Percentiles rank a stretch among this genome's conserved stretches.
phyloP scores from a whole-genome alignment of 1,284 basidiomycete genomes.

The Moesziomyces sp. region DNA sequence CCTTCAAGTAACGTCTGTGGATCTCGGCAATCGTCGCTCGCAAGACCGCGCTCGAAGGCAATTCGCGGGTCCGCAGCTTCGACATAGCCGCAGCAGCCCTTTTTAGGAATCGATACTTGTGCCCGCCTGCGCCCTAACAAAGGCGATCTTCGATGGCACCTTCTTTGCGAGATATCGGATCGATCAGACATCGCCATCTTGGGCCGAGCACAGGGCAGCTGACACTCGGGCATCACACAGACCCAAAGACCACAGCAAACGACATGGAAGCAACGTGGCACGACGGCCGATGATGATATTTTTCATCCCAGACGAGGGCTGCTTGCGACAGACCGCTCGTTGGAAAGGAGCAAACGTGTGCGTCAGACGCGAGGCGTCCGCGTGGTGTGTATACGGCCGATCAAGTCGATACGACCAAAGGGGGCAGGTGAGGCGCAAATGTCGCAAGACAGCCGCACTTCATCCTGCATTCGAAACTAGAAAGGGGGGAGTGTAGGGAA shows the following conservation, averaged over 20 bases:
- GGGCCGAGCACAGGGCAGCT: too few relatives aligned
- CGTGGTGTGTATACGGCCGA: conserved; percentile 3
- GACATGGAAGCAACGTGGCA: conserved; percentile 21
- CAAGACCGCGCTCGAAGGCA: conserved; percentile 1
- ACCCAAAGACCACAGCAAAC: background rate
- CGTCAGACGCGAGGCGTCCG: conserved; percentile 1
- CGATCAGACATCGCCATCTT: too few relatives aligned
- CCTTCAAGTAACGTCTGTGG: too few relatives aligned
- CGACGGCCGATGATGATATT: conserved; percentile 35
- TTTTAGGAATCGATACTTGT: background rate
- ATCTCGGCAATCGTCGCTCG: background rate
- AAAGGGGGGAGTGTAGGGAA: conserved; percentile 47
- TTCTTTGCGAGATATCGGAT: too few relatives aligned
- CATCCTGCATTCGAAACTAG: conserved; percentile 25
- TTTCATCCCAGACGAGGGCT: conserved; percentile 11
- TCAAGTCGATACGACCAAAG: conserved; percentile 18
- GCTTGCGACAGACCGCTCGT: background rate
- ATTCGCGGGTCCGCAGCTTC: conserved; percentile 22
- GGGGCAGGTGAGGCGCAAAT: background rate
- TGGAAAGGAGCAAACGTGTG: conserved; percentile 18
- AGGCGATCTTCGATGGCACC: background rate
- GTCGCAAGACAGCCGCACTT: background rate
- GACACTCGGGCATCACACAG: conserved; percentile 7
- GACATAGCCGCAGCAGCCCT: conserved; percentile 41
- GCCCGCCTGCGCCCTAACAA: too few relatives aligned